Percentiles rank a stretch among this genome's conserved stretches.
These are phyloP conservation scores for Colletotrichum sp. DNA, from an alignment of 2,329 filamentous ascomycete species.

Conservation along the genomic window DNA sequence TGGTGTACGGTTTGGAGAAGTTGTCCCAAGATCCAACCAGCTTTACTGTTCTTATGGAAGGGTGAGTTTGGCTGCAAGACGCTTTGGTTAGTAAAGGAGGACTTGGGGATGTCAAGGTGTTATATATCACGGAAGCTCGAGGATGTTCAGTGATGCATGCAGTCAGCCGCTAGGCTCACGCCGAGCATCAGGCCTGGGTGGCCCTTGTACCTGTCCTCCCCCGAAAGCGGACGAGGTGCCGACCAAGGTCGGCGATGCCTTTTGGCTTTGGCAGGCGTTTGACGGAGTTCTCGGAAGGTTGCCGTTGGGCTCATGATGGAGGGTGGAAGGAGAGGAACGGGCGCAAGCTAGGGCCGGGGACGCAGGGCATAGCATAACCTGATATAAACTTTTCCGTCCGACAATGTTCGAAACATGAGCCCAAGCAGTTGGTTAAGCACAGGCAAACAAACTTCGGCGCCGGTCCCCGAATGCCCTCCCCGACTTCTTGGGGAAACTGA, in stretches of 20 bases:
- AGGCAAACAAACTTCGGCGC: conserved; percentile 14
- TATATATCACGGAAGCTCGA: conserved; percentile 8
- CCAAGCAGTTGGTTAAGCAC: conserved; percentile 12
- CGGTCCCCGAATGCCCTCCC: conserved; percentile 8
- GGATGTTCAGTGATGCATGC: conserved; percentile 2
- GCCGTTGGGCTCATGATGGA: conserved; percentile 10
- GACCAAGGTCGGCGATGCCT: not conserved
- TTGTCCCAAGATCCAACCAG: conserved; percentile 96
- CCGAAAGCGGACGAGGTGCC: conserved; percentile 6
- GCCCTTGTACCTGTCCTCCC: not conserved
- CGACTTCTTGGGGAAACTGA: not conserved
- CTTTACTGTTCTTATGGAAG: conserved; percentile 72
- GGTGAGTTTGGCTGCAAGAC: conserved; percentile 59
- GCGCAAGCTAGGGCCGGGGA: conserved; percentile 10
- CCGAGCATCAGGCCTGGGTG: not conserved
- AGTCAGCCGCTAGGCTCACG: conserved; percentile 17
- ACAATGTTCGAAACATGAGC: conserved; percentile 19
- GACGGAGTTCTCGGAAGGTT: conserved; percentile 18
- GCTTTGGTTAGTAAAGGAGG: conserved; percentile 26
- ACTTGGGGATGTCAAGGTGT: not conserved
- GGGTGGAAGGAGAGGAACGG: conserved; percentile 7
- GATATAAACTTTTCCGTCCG: conserved; percentile 20
- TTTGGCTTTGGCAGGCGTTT: conserved; percentile 19
- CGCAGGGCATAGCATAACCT: conserved; percentile 9
- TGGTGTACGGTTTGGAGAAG: conserved; percentile 77